Base-by-base conservation (phyloP, 768 basidiomycete genomes). In the Lactifluus hygrophoroides region DNA sequence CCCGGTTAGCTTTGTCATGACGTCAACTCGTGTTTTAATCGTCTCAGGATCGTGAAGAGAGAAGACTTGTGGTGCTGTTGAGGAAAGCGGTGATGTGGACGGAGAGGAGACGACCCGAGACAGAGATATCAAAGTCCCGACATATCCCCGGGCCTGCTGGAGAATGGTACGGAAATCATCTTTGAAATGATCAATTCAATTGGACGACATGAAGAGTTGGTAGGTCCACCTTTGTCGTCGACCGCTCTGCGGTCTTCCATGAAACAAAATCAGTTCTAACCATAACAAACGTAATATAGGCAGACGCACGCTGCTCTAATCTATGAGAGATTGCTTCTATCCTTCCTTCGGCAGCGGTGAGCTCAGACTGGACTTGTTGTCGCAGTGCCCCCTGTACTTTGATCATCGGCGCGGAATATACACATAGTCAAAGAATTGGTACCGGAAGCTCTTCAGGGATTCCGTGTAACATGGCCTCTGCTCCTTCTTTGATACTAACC, bases 161-260 rank as follows among this genome's bases (percentile, higher is more conserved):
- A 90, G 74, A 11, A 81, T 80, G 4, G 85, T 85, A 23, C 83
- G 82, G 66, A 87, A 90, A 69, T 90, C 88, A 59, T 90, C 90
- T 80, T 57, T 34, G 30, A 46, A 34, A 40, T 3, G 6, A 25
- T 62, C 25, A 55, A 45, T 27, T 14, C 10, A 27, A 16, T 27
- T 13, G 16, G 21, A 49, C 32, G 42, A 43, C 25, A 48, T 7
- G 25, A 37, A 27, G n/a, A 21, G 27, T 5, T 13, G 5, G 27
- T 35, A 4, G 6, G 30, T 32, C n/a, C 44, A 62, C 63, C 63
- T 62, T 57, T 62, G 42, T 64, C 63, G 43, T 64, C 63, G 7
- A 50, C 50, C 48, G 54, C 16, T 57, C 56, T 51, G 40, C 61
- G 63, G 32, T 62, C 63, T 64, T 58, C 34, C 35, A 11, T 27